Evolutionary conservation across 768 basidiomycete species (phyloP), one percentile per base, ranked within the genome.

Genomic region (Polyporus arcularius): DNA sequence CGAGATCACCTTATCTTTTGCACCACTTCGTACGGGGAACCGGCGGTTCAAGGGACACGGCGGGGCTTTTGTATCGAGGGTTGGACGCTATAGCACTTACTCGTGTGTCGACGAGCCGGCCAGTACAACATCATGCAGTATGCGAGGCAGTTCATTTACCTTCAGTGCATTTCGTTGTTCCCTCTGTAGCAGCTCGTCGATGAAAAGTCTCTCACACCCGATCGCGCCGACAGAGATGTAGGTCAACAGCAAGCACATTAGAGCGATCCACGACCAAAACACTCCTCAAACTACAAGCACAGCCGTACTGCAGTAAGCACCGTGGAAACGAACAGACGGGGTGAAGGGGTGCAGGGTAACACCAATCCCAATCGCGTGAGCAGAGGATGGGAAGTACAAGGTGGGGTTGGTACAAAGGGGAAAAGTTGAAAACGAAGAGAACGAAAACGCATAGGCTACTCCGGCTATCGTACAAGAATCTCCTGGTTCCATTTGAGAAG

Each of bases 401-500:
- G 48, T 55, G 46, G 57, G 45, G 39, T 53, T 55, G 46, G 57
- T 63, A 63, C 62, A 63, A 26, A 9, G 39, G 32, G 14, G 21
- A 30, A 21, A 60, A 45, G 42, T 4, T 18, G 38, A 40, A 10
- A 41, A 28, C 49, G 51, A 48, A 47, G 43, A 46, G n/a, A 46
- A 9, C 43, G 4, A 40, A 47, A 40, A 46, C 15, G 30, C 58
- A 59, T 51, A 43, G 21, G 32, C 56, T n/a, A 58, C 53, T 35
- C 54, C 57, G 50, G 42, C 53, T 67, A 64, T 64, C 63, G 58
- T 67, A 67, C 66, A 67, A 58, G 52, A 46, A 62, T 55, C 61
- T 49, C 55, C 54, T 51, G 51, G 43, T 35, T 53, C 49, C 53
- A 53, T 54, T 43, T 38, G 18, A 38, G n/a, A 45, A n/a, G 39